Evolutionary conservation across 768 basidiomycete species (phyloP), one percentile per base, ranked within the genome.

Genomic region (Suillus alpinus): DNA sequence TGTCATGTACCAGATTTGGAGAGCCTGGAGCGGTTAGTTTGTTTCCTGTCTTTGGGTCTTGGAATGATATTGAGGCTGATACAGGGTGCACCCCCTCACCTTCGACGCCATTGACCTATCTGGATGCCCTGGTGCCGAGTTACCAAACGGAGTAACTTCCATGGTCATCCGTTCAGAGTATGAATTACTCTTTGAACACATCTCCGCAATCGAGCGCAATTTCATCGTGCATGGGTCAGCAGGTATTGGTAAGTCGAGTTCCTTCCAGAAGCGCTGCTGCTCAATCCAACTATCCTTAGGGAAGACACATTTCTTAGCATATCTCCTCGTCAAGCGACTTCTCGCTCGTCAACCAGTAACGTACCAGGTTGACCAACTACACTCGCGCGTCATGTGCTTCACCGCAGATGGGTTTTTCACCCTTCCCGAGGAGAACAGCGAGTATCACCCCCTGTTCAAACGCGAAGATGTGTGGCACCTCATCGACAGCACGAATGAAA

Each of bases 151-250:
- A 50, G 31, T 31, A n/a, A 50, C 29, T 32, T 50, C 49, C 29
- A 50, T 50, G 49, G 18, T 50, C 49, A 50, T 50, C 49, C 49
- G 49, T 12, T 50, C 49, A 50, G 49, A 50, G 18, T 50, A 50
- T 32, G 31, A 50, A 32, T 12, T 6, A 12, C 18, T 50, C 49
- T 50, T 50, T 12, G 31, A 50, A 50, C 18, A 32, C 6, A 32
- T 50, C 10, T 50, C 49, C 10, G 6, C 5, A 32, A 50, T 50
- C 18, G 18, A 32, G 31, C 49, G 49, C 18, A 50, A 50, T 50
- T 50, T 50, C 0, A n/a, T 50, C 3, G 18, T 50, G 32, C 49
- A 50, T n/a, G 49, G 31, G 10, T 50, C 49, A 3, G 29, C 49
- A 50, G 49, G 49, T 12, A 50, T 50, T 6, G 49, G 49, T 12